Evolutionary conservation across 2,329 filamentous ascomycete species (phyloP), one percentile per base, ranked within the genome.

Genomic region (Xylaria arbuscula): DNA sequence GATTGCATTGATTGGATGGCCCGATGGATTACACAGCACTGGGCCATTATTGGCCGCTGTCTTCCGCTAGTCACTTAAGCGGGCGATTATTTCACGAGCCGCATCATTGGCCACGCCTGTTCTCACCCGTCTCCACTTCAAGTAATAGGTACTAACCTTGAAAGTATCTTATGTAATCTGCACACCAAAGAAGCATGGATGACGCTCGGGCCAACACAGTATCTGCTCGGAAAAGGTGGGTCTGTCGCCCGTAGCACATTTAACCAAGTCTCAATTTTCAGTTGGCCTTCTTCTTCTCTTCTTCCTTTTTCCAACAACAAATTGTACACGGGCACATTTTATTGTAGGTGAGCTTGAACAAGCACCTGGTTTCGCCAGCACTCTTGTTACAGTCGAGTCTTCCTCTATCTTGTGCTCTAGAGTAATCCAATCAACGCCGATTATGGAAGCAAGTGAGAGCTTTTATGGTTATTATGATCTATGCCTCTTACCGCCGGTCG

Each of bases 371-470:
- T 77, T 76, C 24, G 72, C 74, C 75, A 76, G 76, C 75, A 68
- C 65, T 75, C 79, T 76, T 80, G 82, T 80, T 81, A 83, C 82
- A 80, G 80, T 90, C 87, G 85, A 89, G 88, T 88, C 83, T 83
- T 87, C 87, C 89, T 90, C 89, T 91, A 91, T 91, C 88, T 87
- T 89, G 87, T 90, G 87, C 83, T 85, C 89, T 76, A 90, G 89
- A 91, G 78, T 68, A 83, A 79, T 54, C 19, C 53, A 74, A 77
- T 80, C 76, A 79, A 88, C 88, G 86, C 88, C 88, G 88, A 80
- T 89, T 89, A 89, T 91, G 89, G 89, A 91, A 89, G 87, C 88
- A 88, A 86, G 87, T 83, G 83, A 91, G 87, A 87, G 84, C 80
- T 76, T 28, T 75, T 77, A 76, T 45, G 67, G 80, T 81, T 84